Base-by-base conservation (phyloP, 176 grass and related monocot species). In the Typha latifolia region DNA sequence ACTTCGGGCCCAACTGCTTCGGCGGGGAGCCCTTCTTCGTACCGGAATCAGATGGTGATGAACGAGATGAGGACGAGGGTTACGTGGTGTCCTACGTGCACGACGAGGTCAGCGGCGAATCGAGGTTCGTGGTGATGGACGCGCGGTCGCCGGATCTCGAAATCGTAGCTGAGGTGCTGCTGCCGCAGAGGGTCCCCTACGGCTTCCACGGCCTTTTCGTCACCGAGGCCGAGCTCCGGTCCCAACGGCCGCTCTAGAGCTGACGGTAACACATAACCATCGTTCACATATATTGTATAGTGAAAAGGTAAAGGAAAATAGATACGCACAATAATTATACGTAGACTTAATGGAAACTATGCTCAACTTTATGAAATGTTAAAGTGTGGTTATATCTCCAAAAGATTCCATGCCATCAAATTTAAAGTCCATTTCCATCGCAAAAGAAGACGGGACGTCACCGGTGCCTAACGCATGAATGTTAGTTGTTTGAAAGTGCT, bases 81-180 rank as follows among this genome's bases (percentile, higher is more conserved):
- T 96, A 96, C 64, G 3, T 88, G 64, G 91, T 91, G 34, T 96
- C 82, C 49, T 96, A 96, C 67, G 84, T 96, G 61, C 91, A 96
- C 78, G 49, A 96, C 49, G 91, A 96, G 71, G 43, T 50, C n/a
- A 83, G 73, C 0, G 80, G 64, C 1, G 77, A 91, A n/a, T 82
- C 84, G 32, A 68, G 19, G 22, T 96, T 96, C 57, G 77, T 96
- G 61, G 82, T 91, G 37, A 91, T 96, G 87, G 87, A 96, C 76
- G 87, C 91, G 2, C 80, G 78, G 62, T 79, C 87, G 48, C 80
- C 82, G 13, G 50, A 71, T 15, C 77, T 88, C 48, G 74, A 96
- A 26, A 79, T 91, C 12, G 85, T 96, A 57, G 91, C 91, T 0
- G 87, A 91, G 73, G 91, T 96, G 71, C 15, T 77, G 63, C 80